A percentile compares a stretch with the other conserved stretches of the same genome.
phyloP scores from a whole-genome alignment of 768 basidiomycete genomes.

The Tulasnella calospora region DNA sequence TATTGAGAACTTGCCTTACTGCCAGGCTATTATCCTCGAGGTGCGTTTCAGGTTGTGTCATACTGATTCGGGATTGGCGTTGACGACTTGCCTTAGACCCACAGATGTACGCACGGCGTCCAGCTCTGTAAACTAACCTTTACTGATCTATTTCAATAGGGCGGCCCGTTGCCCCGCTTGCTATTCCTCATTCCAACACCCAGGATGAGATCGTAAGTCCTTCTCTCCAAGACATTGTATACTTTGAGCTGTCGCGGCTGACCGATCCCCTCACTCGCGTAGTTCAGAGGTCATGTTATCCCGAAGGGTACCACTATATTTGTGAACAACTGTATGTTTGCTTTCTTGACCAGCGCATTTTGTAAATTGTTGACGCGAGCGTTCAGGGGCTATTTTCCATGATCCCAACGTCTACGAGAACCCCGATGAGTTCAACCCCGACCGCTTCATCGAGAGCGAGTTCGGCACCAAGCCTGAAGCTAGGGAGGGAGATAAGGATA shows the following conservation, averaged over 20 bases:
- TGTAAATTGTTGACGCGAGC: background rate
- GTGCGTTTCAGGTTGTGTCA: background rate
- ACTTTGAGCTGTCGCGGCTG: background rate
- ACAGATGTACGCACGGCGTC: conserved; percentile 1
- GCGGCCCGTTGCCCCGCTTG: conserved; percentile 27
- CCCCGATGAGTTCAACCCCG: conserved; percentile 48
- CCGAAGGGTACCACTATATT: conserved; percentile 33
- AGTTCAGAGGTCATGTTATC: conserved; percentile 31
- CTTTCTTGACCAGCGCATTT: background rate
- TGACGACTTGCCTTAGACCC: background rate
- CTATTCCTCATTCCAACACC: conserved; percentile 28
- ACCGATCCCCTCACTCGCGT: background rate
- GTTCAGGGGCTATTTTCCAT: conserved; percentile 35
- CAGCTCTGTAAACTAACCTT: background rate
- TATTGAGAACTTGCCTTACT: conserved; percentile 21
- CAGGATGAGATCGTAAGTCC: conserved; percentile 26
- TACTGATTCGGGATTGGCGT: background rate
- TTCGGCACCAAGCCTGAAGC: conserved; percentile 24
- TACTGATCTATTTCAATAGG: background rate
- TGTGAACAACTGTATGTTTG: conserved; percentile 32
- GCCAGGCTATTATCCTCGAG: conserved; percentile 19
- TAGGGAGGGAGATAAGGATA: conserved; percentile 5
- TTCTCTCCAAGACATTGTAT: too few relatives aligned
- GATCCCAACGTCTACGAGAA: conserved; percentile 39
- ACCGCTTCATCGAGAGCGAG: conserved; percentile 40